Base-by-base conservation (phyloP, 371 early-diverging fungal genomes). In the Mucor ambiguus region DNA sequence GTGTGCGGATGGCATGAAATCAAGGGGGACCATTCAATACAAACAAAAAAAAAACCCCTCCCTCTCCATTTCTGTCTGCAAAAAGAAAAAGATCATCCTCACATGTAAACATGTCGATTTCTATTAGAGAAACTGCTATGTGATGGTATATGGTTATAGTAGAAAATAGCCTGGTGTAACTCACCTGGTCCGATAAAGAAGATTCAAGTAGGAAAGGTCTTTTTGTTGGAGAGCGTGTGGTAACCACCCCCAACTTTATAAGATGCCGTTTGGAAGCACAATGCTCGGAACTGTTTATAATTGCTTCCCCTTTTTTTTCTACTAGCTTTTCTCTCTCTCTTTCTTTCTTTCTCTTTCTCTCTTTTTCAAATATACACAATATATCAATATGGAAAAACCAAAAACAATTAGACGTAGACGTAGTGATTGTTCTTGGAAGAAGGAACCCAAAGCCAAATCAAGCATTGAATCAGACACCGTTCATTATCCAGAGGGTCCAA, bases 401-500 rank as follows among this genome's bases (percentile, higher is more conserved):
- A 67, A 67, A 37, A 57, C 12, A n/a, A 35, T 56, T 46, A 37
- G 55, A 60, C 56, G 64, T 69, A 69, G 49, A 69, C 63, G 64
- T 37, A 69, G 64, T 48, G 64, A 62, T 29, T 63, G 52, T 16
- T 29, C 61, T 22, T 61, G 57, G 37, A 57, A 63, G 60, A 59
- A 59, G 58, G 33, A n/a, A 1, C 37, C 18, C 26, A 16, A 16
- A 24, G 3, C 6, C 24, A 28, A 61, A 26, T 46, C 35, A 46
- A 16, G 16, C 18, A 18, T 11, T 37, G 20, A 61, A 26, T 41
- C 30, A 49, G 57, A 65, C 28, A 33, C 32, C 18, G 38, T 49
- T 30, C 56, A 64, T 22, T 66, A 71, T 49, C 64, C 71, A 29
- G 20, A 61, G 28, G 72, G 67, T n/a, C 72, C 72, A 10, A 62